Evolutionary conservation across 192 early-diverging fungal genomes (phyloP).

Genomic region (Linnemannia hyalina): DNA sequence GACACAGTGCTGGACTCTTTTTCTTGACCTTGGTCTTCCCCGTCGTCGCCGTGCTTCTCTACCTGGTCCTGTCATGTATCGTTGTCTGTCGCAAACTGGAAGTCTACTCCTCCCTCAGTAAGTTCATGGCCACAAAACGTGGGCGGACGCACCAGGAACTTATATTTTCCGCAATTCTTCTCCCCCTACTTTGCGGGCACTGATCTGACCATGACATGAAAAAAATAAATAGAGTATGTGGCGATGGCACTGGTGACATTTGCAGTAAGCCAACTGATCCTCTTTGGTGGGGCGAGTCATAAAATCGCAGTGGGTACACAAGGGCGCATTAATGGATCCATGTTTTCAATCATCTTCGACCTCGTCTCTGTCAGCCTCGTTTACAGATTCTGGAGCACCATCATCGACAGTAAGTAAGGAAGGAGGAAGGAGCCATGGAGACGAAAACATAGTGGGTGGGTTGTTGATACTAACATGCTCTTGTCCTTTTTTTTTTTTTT

Average conservation of each 20-base stretch:
- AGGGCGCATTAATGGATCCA: slow-evolving; percentile 60
- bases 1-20: slow-evolving; percentile 23
- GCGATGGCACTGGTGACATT: slow-evolving; percentile 15
- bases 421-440: background rate
- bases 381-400: slow-evolving; percentile 68
- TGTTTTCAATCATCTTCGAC: slow-evolving; percentile 66
- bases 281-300: slow-evolving; percentile 12
- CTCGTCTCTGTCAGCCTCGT: slow-evolving; percentile 57
- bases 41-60: slow-evolving; percentile 4
- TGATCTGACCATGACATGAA: background rate
- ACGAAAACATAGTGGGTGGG: background rate
- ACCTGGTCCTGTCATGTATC: slow-evolving; percentile 13
- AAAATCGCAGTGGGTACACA: slow-evolving; percentile 16
- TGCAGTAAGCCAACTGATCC: slow-evolving; percentile 16
- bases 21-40: slow-evolving; percentile 38
- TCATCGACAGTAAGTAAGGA: slow-evolving; percentile 62
- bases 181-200: background rate
- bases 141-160: background rate
- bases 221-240: slow-evolving; percentile 12
- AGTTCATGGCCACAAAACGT: too few species aligned
- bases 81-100: slow-evolving; percentile 29
- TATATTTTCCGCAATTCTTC: background rate
- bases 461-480: background rate
- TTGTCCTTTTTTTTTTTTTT: background rate
- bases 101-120: slow-evolving; percentile 27